A percentile compares a stretch with the other conserved stretches of the same genome.
phyloP scores from a whole-genome alignment of 345 rosid species.

The Heritiera littoralis region DNA sequence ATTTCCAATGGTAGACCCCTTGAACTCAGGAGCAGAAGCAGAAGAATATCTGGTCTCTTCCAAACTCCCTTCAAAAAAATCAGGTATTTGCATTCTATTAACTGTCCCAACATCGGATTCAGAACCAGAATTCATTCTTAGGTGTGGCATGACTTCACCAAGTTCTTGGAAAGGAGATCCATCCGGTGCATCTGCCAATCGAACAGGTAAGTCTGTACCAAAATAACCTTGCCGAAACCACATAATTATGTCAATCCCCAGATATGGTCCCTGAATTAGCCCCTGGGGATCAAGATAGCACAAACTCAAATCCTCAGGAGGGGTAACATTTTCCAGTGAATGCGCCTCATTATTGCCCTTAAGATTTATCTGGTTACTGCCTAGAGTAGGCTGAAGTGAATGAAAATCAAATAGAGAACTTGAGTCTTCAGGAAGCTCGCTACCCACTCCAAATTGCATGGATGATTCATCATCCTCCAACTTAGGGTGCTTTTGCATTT shows the following conservation, averaged over 20 bases:
- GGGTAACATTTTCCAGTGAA: constrained; percentile 11
- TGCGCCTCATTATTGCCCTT: constrained; percentile 26
- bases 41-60: neutral
- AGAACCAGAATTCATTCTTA: constrained; percentile 34
- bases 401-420: constrained; percentile 41
- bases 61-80: constrained; percentile 20
- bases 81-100: constrained; percentile 22
- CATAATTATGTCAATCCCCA: constrained; percentile 70
- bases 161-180: constrained; percentile 70
- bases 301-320: constrained; percentile 65
- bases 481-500: constrained; percentile 22
- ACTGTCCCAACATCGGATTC: neutral
- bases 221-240: constrained; percentile 97
- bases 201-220: constrained; percentile 77
- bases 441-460: constrained; percentile 32
- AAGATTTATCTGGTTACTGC: constrained; percentile 21
- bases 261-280: constrained; percentile 77
- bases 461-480: constrained; percentile 25
- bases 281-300: constrained; percentile 90
- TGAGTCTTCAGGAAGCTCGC: constrained; percentile 50
- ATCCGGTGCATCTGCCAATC: constrained; percentile 70
- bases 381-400: constrained; percentile 36
- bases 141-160: constrained; percentile 66
- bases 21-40: constrained; percentile 23
- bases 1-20: constrained; percentile 17